Base-by-base conservation (phyloP, 1,284 basidiomycete genomes). In the Ganoderma resinaceum region DNA sequence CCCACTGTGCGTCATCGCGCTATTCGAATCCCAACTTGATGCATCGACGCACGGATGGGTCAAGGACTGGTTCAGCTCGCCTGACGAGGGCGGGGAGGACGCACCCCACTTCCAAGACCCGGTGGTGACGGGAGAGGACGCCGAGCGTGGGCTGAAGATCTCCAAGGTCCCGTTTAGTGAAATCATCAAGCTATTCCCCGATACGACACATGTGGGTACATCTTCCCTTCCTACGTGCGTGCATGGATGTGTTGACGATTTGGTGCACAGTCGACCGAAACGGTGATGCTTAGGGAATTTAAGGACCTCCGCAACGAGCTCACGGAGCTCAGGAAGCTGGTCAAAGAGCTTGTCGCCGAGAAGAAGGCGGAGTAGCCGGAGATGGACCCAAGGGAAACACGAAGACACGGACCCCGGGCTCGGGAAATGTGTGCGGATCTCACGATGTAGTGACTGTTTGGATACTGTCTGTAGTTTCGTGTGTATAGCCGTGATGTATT, bases 111-210 rank as follows among this genome's bases (percentile, higher is more conserved):
- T 81, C 69, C 82, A 84, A 69, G 84, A 95, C 76, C 93, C 93
- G 3, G 79, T 82, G 29, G 87, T 92, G 16, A 87, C 89, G 63
- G 87, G 89, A 57, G 82, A 84, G 33, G 86, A 91, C 69, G 88
- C 79, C 65, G 83, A 79, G 9, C 77, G 76, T 66, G 91, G 86
- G 63, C 77, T 89, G 72, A 83, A 86, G 71, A 97, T 98, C 76
- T 91, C 87, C 73, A 92, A 84, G 75, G 87, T 93, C 40, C 83
- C 88, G 35, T 98, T 96, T 76, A 85, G 86, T 20, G 90, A 96
- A 60, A 80, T 98, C 62, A 82, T 93, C 73, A 89, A 89, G 79
- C 84, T 79, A 46, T 93, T 98, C 82, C 96, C 96, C 1, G 89
- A 95, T 76, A 89, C 87, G 59, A 80, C 84, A 38, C 85, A 90